A percentile compares a stretch with the other conserved stretches of the same genome.
These are phyloP conservation scores for Lactarius tabidus DNA, from an alignment of 768 basidiomycete species.

Conservation along the genomic window DNA sequence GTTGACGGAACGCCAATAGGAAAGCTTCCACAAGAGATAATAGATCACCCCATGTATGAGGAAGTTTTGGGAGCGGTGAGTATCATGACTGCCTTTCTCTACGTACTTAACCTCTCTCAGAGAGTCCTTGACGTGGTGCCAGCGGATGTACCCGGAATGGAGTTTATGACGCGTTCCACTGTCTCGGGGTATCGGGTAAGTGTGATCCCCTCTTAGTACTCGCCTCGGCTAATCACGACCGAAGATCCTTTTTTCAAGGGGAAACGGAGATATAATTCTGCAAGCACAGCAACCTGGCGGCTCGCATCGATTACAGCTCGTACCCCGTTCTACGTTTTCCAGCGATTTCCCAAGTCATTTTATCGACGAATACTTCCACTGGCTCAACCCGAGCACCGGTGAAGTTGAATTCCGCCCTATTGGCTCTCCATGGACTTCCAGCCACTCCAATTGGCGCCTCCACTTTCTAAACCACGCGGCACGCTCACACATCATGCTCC, in stretches of 20 bases:
- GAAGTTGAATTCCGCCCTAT: conserved; percentile 35
- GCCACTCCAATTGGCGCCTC: conserved; percentile 31
- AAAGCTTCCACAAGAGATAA: conserved; percentile 36
- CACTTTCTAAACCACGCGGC: not conserved
- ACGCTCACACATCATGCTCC: not conserved
- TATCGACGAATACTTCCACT: conserved; percentile 33
- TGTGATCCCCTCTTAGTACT: not conserved
- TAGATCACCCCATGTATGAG: conserved; percentile 33
- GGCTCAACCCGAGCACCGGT: conserved; percentile 31
- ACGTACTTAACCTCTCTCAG: not conserved
- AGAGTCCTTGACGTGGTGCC: conserved; percentile 11
- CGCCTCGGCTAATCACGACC: not conserved
- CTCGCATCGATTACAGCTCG: conserved; percentile 28
- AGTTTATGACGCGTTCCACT: conserved; percentile 7
- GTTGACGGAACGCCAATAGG: conserved; percentile 41
- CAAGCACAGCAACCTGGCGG: not conserved
- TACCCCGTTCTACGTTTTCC: conserved; percentile 32
- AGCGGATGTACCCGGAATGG: conserved; percentile 8
- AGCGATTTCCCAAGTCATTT: conserved; percentile 34
- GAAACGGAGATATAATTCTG: not conserved
- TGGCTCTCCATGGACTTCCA: conserved; percentile 31
- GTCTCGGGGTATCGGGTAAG: conserved; percentile 12
- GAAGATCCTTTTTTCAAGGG: conserved; percentile 8
- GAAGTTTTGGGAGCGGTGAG: conserved; percentile 36
- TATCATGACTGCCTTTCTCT: not conserved